These are phyloP conservation scores for Cicer pinnatifidum DNA, from an alignment of 306 rosid species.

Conservation along the genomic window DNA sequence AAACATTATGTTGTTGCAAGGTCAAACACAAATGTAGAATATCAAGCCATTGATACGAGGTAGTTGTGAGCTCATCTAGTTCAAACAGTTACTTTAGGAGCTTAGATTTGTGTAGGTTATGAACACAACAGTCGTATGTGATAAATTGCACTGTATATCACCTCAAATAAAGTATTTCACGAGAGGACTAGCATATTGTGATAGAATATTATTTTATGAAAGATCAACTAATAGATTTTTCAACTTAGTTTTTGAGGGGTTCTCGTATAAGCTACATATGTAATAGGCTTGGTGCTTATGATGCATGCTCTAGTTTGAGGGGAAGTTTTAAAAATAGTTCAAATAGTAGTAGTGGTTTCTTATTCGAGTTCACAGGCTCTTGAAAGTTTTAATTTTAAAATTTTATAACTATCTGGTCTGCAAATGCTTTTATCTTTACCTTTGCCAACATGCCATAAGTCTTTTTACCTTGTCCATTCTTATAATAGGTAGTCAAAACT, in stretches of 20 bases:
- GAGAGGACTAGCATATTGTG: background rate
- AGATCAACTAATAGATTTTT: background rate
- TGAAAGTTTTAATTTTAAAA: slow-evolving; percentile 19
- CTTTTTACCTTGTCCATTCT: slow-evolving; percentile 40
- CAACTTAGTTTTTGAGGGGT: background rate
- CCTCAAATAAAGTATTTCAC: background rate
- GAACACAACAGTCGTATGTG: background rate
- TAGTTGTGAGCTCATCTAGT: background rate
- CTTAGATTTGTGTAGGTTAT: background rate
- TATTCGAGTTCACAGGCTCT: slow-evolving; percentile 32
- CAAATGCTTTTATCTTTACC: slow-evolving; percentile 31
- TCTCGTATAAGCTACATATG: background rate
- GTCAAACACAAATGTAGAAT: background rate
- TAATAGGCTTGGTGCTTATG: slow-evolving; percentile 1
- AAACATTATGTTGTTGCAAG: background rate
- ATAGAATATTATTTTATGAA: too few species aligned
- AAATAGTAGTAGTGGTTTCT: background rate
- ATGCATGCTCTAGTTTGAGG: background rate
- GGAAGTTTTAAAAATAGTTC: background rate
- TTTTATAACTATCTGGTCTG: slow-evolving; percentile 4
- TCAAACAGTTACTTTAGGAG: background rate
- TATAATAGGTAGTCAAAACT: slow-evolving; percentile 77
- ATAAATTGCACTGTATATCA: background rate
- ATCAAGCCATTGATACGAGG: background rate
- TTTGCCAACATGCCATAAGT: slow-evolving; percentile 20